Base-by-base conservation (phyloP, 495 filamentous ascomycete genomes). In the Penicillium argentinense region DNA sequence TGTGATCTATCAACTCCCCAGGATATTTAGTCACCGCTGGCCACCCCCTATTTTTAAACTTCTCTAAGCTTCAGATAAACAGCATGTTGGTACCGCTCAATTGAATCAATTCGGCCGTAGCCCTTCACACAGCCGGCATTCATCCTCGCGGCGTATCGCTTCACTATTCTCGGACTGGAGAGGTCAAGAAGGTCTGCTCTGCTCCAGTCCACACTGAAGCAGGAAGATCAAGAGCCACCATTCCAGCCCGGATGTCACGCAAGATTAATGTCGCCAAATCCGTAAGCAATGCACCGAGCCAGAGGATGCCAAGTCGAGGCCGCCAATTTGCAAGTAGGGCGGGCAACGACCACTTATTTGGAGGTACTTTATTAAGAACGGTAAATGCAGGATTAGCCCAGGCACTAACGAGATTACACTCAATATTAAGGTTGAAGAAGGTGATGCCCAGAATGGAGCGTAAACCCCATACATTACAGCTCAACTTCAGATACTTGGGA, bases 321-420 rank as follows among this genome's bases (percentile, higher is more conserved):
- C 60, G 33, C 37, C 45, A 53, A 14, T 47, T 49, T 44, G 42
- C 45, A 3, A 62, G 22, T 2, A 62, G 25, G 16, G 28, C 38
- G 19, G 49, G 51, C 9, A 57, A 19, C 13, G 23, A 28, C 12
- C 6, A 25, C 7, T 47, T 22, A 6, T 3, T 52, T 36, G 38
- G 23, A 3, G 30, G 42, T 4, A 59, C 32, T 2, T 60, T 39
- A 27, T 58, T 28, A 14, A 58, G n/a, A 23, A 60, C 18, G 4
- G 63, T 51, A 52, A 67, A 62, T 14, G 53, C 56, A 8, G 63
- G 53, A 30, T 62, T 67, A 2, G 61, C 34, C 64, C 61, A 67
- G 19, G 61, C 50, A 49, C 54, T 63, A 48, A 58, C 59, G 25
- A 67, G 51, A 22, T 64, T 64, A 43, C 62, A 67, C 17, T 57